Percentiles rank a stretch among this genome's conserved stretches.
Conservation (phyloP, 768 basidiomycete genomes). For the Russula compacta region DNA sequence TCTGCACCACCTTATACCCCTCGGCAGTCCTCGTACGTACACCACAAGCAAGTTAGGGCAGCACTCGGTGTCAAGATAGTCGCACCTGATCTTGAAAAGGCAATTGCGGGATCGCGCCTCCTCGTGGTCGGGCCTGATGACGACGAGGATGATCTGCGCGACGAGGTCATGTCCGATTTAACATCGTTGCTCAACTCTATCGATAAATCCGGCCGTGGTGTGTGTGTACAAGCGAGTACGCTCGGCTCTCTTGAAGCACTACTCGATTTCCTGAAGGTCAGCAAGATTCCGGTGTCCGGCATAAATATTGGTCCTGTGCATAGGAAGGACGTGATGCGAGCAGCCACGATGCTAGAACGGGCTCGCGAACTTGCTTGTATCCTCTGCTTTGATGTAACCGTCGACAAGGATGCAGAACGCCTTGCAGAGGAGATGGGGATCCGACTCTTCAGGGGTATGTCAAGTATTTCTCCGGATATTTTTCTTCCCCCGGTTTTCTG, state of each 20-base stretch:
- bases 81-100: conserved; percentile 93
- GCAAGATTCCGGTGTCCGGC: conserved; percentile 95
- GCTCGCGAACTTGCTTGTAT: conserved; percentile 93
- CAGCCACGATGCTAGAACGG: conserved; percentile 90
- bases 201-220: conserved; percentile 92
- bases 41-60: conserved; percentile 95
- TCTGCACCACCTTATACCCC: conserved; percentile 2
- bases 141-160: conserved; percentile 89
- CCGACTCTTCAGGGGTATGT: conserved; percentile 81
- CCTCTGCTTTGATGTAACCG: conserved; percentile 90
- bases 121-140: conserved; percentile 92
- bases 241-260: conserved; percentile 95
- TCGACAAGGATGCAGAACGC: conserved; percentile 89
- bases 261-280: conserved; percentile 86
- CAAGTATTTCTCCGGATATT: neutral
- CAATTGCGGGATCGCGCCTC: conserved; percentile 92
- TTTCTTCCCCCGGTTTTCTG: neutral
- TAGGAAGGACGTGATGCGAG: conserved; percentile 89
- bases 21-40: conserved; percentile 83
- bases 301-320: conserved; percentile 98
- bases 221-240: conserved; percentile 96
- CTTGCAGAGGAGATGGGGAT: conserved; percentile 93
- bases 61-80: conserved; percentile 93
- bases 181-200: conserved; percentile 81
- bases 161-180: conserved; percentile 95